These are phyloP conservation scores for Collybia mongolica DNA, from an alignment of 768 basidiomycete genomes.

Conservation along the genomic window DNA sequence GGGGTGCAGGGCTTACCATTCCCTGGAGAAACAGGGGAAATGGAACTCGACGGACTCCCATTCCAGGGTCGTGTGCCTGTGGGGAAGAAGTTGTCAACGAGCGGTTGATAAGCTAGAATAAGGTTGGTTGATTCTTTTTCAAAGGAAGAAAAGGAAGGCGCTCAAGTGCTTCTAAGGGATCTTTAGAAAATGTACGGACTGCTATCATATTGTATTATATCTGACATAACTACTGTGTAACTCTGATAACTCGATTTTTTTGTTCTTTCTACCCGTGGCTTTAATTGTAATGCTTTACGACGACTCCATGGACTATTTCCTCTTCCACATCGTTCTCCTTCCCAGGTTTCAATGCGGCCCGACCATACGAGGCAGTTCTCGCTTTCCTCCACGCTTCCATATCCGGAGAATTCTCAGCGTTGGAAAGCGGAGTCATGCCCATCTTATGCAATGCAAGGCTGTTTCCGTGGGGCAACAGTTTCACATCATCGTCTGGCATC, in stretches of 20 bases:
- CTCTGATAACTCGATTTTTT: neutral
- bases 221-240: neutral
- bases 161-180: neutral
- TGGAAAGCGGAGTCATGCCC: constrained; percentile 36
- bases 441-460: constrained; percentile 48
- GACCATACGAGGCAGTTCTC: constrained; percentile 52
- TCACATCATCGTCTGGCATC: constrained; percentile 48
- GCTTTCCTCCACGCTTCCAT: constrained; percentile 53
- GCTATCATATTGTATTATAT: neutral
- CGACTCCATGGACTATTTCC: constrained; percentile 51
- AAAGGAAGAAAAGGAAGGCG: neutral
- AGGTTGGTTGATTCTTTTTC: neutral
- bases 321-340: constrained; percentile 47
- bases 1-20: constrained; percentile 62
- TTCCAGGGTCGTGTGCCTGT: constrained; percentile 66
- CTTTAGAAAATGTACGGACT: neutral
- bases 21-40: constrained; percentile 36
- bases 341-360: constrained; percentile 38
- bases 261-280: neutral
- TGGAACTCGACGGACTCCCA: constrained; percentile 64
- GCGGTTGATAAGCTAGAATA: neutral
- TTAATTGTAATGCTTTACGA: constrained; percentile 58
- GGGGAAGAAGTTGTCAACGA: constrained; percentile 45
- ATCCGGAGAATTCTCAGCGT: constrained; percentile 42
- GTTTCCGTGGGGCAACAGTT: constrained; percentile 40